Percentiles rank a stretch among this genome's conserved stretches.
Conservation (phyloP, 1,284 basidiomycete genomes). For the Naganishia liquefaciens region DNA sequence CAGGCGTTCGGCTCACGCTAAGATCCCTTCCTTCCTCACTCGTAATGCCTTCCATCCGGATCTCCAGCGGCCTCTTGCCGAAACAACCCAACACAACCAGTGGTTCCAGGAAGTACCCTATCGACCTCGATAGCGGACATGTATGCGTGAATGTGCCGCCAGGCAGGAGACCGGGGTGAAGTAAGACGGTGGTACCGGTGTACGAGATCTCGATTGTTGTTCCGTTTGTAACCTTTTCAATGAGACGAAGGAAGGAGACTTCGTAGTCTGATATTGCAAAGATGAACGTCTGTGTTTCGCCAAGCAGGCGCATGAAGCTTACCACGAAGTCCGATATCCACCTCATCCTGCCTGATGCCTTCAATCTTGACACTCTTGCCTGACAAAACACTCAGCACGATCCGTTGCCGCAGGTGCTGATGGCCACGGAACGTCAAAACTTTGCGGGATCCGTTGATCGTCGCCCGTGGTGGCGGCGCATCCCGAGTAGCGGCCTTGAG, state of each 20-base stretch:
- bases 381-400: slow-evolving; percentile 83
- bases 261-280: slow-evolving; percentile 71
- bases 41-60: slow-evolving; percentile 86
- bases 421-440: slow-evolving; percentile 69
- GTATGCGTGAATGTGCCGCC: slow-evolving; percentile 83
- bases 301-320: slow-evolving; percentile 33
- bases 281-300: neutral
- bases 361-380: slow-evolving; percentile 85
- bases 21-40: slow-evolving; percentile 79
- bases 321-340: slow-evolving; percentile 90
- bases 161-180: slow-evolving; percentile 88
- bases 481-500: slow-evolving; percentile 7
- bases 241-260: slow-evolving; percentile 80
- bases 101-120: slow-evolving; percentile 94
- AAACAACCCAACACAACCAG: slow-evolving; percentile 89
- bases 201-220: slow-evolving; percentile 94
- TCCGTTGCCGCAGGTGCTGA: slow-evolving; percentile 76
- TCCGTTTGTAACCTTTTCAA: slow-evolving; percentile 94
- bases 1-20: slow-evolving; percentile 60
- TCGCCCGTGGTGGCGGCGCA: slow-evolving; percentile 24
- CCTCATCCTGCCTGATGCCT: slow-evolving; percentile 85
- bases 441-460: slow-evolving; percentile 30
- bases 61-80: slow-evolving; percentile 78
- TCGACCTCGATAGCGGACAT: slow-evolving; percentile 78
- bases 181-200: slow-evolving; percentile 85